Percentiles rank a stretch among this genome's conserved stretches.
Evolutionary conservation across 1,284 basidiomycete genomes (phyloP).

Genomic region (Naganishia liquefaciens): DNA sequence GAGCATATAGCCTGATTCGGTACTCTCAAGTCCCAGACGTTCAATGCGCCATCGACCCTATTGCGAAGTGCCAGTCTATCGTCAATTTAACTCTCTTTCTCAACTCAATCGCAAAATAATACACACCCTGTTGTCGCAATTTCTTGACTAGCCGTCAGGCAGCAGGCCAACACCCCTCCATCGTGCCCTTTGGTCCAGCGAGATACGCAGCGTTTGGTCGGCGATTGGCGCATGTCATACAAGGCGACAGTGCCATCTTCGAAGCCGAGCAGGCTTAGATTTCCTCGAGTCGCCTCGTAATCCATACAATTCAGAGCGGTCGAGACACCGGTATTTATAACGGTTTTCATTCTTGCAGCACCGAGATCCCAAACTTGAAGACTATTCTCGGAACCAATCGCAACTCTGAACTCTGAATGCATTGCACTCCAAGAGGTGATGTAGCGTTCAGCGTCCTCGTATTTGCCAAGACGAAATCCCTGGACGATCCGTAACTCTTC

Average conservation of each 20-base stretch:
- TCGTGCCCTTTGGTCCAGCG: conserved; percentile 19
- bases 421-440: conserved; percentile 4
- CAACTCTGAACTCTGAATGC: conserved; percentile 6
- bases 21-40: conserved; percentile 32
- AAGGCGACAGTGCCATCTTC: conserved; percentile 23
- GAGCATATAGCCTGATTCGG: conserved; percentile 24
- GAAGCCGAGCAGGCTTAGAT: conserved; percentile 25
- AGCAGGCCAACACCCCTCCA: conserved; percentile 8
- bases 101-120: too few relatives aligned
- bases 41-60: conserved; percentile 21
- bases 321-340: not conserved
- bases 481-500: conserved; percentile 11
- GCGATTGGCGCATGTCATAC: conserved; percentile 29
- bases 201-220: conserved; percentile 1
- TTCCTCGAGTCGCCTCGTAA: conserved; percentile 21
- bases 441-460: not conserved
- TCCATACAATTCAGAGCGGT: conserved; percentile 28
- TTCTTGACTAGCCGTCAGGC: conserved; percentile 29
- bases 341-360: not conserved
- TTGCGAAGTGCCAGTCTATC: conserved; percentile 1
- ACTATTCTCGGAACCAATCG: conserved; percentile 6
- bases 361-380: conserved; percentile 26
- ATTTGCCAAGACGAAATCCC: conserved; percentile 10
- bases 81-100: not conserved
- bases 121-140: conserved; percentile 32